Percentiles rank a stretch among this genome's conserved stretches.
phyloP scores from a whole-genome alignment of 108 stramenopile species.

The Nitzschia sp. region DNA sequence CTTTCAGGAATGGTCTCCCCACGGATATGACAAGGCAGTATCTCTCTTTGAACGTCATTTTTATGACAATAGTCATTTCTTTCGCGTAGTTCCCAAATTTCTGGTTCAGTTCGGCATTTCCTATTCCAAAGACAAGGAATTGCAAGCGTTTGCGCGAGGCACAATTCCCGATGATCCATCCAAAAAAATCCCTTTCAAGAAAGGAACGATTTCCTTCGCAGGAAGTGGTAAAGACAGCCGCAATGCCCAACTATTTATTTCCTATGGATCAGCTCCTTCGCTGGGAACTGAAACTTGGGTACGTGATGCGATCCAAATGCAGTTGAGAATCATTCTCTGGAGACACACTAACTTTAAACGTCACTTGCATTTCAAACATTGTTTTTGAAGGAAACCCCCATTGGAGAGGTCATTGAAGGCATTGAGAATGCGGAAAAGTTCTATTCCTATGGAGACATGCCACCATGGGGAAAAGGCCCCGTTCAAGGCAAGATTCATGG shows the following conservation, averaged over 20 bases:
- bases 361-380: too few species aligned
- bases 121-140: slow-evolving; percentile 49
- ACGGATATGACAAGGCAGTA: slow-evolving; percentile 85
- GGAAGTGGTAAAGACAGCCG: slow-evolving; percentile 72
- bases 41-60: slow-evolving; percentile 77
- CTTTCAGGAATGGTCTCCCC: slow-evolving; percentile 70
- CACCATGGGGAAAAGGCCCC: slow-evolving; percentile 73
- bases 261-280: slow-evolving; percentile 47
- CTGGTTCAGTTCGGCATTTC: slow-evolving; percentile 90
- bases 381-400: slow-evolving; percentile 87
- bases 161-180: slow-evolving; percentile 61
- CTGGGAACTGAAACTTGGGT: slow-evolving; percentile 54
- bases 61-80: slow-evolving; percentile 82
- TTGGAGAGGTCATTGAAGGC: slow-evolving; percentile 70
- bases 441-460: slow-evolving; percentile 83
- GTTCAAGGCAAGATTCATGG: slow-evolving; percentile 60
- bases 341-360: neutral
- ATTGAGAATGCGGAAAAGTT: slow-evolving; percentile 55
- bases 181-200: slow-evolving; percentile 56
- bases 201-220: slow-evolving; percentile 65
- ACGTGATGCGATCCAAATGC: too few species aligned
- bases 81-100: slow-evolving; percentile 70
- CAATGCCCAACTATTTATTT: slow-evolving; percentile 78
- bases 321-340: too few species aligned
- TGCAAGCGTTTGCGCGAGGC: slow-evolving; percentile 38